Evolutionary conservation across 805 yeast genomes (phyloP).

Genomic region (Priceomyces medius): DNA sequence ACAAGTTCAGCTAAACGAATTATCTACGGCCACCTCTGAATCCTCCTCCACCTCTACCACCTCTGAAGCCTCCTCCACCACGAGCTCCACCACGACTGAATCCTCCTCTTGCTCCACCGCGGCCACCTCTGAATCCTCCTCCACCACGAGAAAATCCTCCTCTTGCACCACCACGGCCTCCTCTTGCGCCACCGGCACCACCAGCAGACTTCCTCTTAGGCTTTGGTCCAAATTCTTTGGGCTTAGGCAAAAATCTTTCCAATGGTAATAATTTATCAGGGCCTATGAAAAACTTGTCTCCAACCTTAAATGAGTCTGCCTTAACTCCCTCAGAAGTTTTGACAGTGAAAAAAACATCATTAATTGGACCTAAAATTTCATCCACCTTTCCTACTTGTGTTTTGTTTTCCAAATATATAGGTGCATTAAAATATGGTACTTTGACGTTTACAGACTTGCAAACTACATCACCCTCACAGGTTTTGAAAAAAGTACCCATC

Average conservation of each 20-base stretch:
- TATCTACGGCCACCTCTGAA: slow-evolving; percentile 37
- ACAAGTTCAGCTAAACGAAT: neutral
- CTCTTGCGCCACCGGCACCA: slow-evolving; percentile 51
- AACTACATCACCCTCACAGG: slow-evolving; percentile 96
- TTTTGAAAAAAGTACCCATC: slow-evolving; percentile 89
- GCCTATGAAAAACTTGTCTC: slow-evolving; percentile 94
- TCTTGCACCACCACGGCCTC: slow-evolving; percentile 30
- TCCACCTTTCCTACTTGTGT: slow-evolving; percentile 96
- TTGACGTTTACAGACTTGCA: slow-evolving; percentile 93
- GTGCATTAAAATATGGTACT: slow-evolving; percentile 98
- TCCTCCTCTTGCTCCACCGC: slow-evolving; percentile 34
- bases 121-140: slow-evolving; percentile 38
- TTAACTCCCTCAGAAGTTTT: slow-evolving; percentile 96
- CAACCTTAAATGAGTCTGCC: slow-evolving; percentile 88
- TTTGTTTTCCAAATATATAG: slow-evolving; percentile 94
- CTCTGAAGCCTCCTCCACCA: slow-evolving; percentile 40
- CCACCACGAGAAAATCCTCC: slow-evolving; percentile 33
- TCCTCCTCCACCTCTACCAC: slow-evolving; percentile 41
- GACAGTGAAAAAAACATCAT: slow-evolving; percentile 96
- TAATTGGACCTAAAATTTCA: slow-evolving; percentile 95
- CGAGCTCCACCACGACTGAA: slow-evolving; percentile 41
- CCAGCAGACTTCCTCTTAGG: slow-evolving; percentile 68
- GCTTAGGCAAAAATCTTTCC: slow-evolving; percentile 96
- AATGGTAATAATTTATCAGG: slow-evolving; percentile 93
- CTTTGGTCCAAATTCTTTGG: slow-evolving; percentile 82